Evolutionary conservation across 331 rosid species (phyloP).

Genomic region (Ulmus americana): DNA sequence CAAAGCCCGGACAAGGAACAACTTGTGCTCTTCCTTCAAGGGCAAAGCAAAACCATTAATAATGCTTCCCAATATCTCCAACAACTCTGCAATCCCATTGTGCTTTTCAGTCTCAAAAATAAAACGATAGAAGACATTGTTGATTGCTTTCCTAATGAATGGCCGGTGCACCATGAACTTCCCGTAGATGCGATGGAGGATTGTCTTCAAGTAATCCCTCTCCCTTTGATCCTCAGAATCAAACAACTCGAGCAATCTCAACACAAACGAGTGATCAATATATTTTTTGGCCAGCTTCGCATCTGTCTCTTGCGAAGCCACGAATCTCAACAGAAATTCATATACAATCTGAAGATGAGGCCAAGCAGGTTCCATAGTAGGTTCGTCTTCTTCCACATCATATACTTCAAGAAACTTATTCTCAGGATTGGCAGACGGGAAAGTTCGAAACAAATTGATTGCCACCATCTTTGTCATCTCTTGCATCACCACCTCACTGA

Average conservation of each 20-base stretch:
- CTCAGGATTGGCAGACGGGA: constrained; percentile 46
- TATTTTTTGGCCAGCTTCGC: constrained; percentile 69
- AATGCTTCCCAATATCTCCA: constrained; percentile 73
- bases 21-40: constrained; percentile 77
- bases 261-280: constrained; percentile 59
- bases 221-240: constrained; percentile 82
- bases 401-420: constrained; percentile 37
- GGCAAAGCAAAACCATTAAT: constrained; percentile 80
- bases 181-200: constrained; percentile 68
- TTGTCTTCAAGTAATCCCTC: constrained; percentile 66
- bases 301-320: constrained; percentile 64
- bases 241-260: constrained; percentile 63
- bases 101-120: constrained; percentile 76
- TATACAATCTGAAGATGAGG: constrained; percentile 72
- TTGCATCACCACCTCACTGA: constrained; percentile 54
- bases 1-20: constrained; percentile 63
- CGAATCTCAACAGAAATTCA: constrained; percentile 59
- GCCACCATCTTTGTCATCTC: constrained; percentile 63
- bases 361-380: constrained; percentile 68
- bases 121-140: constrained; percentile 61
- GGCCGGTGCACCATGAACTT: constrained; percentile 85
- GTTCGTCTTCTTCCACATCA: constrained; percentile 73
- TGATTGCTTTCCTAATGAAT: constrained; percentile 62
- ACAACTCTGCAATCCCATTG: constrained; percentile 69
- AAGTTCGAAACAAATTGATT: constrained; percentile 50